Conservation (phyloP, 1,139 yeast species). For the Yamadazyma trypodendri region DNA sequence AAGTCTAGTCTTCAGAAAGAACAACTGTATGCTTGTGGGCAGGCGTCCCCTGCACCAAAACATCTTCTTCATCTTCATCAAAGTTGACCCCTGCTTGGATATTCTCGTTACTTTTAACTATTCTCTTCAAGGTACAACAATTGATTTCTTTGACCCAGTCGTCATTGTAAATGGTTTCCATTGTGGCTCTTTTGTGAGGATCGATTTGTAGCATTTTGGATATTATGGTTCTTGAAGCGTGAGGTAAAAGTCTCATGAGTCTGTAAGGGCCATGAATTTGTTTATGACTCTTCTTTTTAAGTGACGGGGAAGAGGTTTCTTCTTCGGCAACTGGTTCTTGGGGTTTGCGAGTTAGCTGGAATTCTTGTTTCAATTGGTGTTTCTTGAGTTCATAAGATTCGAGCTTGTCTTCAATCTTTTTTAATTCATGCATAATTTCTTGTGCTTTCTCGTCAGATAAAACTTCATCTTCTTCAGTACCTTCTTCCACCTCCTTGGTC, state of each 20-base stretch:
- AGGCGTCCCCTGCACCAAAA: conserved; percentile 39
- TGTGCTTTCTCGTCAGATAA: conserved; percentile 35
- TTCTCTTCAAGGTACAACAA: conserved; percentile 40
- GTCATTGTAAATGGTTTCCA: conserved; percentile 66
- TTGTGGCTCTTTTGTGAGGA: conserved; percentile 64
- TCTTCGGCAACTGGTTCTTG: conserved; percentile 14
- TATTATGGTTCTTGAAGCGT: conserved; percentile 77
- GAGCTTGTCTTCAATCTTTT: conserved; percentile 36
- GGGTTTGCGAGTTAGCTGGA: conserved; percentile 20
- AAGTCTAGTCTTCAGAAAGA: conserved; percentile 14
- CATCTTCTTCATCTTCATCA: conserved; percentile 42
- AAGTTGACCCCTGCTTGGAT: conserved; percentile 23
- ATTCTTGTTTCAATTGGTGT: conserved; percentile 33
- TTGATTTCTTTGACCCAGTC: conserved; percentile 68
- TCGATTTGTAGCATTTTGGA: conserved; percentile 71
- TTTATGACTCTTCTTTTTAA: conserved; percentile 36
- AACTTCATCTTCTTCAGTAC: conserved; percentile 22
- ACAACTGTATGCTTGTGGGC: conserved; percentile 44
- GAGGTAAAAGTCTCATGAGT: conserved; percentile 80
- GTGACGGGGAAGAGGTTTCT: conserved; percentile 9
- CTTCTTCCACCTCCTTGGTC: conserved; percentile 10
- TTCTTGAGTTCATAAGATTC: conserved; percentile 40
- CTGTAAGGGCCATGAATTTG: conserved; percentile 82
- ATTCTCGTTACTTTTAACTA: conserved; percentile 24
- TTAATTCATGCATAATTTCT: conserved; percentile 32